A percentile compares a stretch with the other conserved stretches of the same genome.
phyloP scores from a whole-genome alignment of 345 rosid species.

The Citrus cavaleriei region DNA sequence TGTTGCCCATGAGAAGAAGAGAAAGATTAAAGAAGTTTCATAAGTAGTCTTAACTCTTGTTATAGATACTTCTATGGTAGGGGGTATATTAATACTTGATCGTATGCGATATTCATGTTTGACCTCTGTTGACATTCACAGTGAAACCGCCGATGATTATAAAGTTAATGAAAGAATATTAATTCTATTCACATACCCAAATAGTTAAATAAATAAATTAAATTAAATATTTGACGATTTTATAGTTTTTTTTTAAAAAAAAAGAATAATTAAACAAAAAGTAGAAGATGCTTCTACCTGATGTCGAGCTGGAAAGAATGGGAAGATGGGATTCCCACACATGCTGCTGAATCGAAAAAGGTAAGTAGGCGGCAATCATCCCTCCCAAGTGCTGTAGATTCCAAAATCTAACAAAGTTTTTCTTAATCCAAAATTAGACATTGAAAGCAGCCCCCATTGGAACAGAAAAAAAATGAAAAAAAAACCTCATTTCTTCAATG shows the following conservation, averaged over 20 bases:
- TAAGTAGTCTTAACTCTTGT: not conserved
- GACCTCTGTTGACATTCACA: not conserved
- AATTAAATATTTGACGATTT: no score
- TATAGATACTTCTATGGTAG: not conserved
- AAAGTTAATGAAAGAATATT: not conserved
- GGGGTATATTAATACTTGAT: not conserved
- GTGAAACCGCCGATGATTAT: not conserved
- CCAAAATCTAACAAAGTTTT: conserved; percentile 24
- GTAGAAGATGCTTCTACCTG: not conserved
- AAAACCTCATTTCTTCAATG: no score
- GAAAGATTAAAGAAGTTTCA: not conserved
- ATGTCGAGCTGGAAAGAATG: conserved; percentile 35
- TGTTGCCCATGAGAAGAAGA: not conserved
- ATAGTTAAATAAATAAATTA: no score
- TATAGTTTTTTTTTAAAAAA: no score
- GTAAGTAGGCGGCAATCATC: conserved; percentile 27
- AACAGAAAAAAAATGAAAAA: no score
- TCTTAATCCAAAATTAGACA: not conserved
- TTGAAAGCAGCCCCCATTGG: not conserved
- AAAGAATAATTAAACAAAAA: no score
- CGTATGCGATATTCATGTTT: not conserved
- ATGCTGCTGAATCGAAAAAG: conserved; percentile 33
- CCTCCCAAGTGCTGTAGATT: conserved; percentile 32
- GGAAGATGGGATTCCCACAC: conserved; percentile 41
- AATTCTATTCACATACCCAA: not conserved